Percentiles rank a stretch among this genome's conserved stretches.
phyloP scores from a whole-genome alignment of 148 eudicot species.

The Pouteria glomerata region DNA sequence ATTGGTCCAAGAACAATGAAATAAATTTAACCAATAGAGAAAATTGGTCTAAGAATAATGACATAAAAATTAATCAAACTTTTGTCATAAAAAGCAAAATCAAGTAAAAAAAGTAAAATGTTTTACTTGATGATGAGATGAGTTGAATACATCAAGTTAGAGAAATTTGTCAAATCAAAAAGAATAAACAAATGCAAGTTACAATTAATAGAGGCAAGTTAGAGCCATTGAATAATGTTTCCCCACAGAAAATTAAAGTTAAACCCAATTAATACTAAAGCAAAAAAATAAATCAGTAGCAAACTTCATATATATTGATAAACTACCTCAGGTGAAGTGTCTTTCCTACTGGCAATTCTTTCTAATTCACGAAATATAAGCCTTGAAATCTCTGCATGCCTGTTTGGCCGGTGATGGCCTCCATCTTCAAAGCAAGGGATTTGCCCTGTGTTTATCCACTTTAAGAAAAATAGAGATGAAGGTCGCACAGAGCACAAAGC shows the following conservation, averaged over 20 bases:
- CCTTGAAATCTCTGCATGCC: conserved; percentile 97
- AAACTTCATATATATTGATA: neutral
- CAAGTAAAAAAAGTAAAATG: too few species aligned
- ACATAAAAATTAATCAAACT: too few species aligned
- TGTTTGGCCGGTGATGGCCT: conserved; percentile 91
- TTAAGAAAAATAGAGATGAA: conserved; percentile 17
- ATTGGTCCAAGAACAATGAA: too few species aligned
- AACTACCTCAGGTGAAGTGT: conserved; percentile 67
- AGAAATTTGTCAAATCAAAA: too few species aligned
- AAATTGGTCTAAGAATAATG: too few species aligned
- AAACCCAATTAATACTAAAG: neutral
- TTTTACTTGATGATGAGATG: too few species aligned
- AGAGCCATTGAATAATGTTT: neutral
- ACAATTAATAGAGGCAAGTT: neutral
- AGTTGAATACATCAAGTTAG: too few species aligned
- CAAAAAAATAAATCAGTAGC: neutral
- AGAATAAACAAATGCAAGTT: too few species aligned
- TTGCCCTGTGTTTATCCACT: conserved; percentile 99
- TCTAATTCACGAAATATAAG: conserved; percentile 85
- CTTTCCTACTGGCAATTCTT: conserved; percentile 58
- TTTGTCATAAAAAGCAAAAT: too few species aligned
- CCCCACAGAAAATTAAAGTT: neutral
- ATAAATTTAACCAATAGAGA: too few species aligned
- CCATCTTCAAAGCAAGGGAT: conserved; percentile 95
- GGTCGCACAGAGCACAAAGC: neutral